A percentile compares a stretch with the other conserved stretches of the same genome.
These are phyloP conservation scores for Thraustochytrium sp. DNA, from an alignment of 352 stramenopile genomes.

Conservation along the genomic window DNA sequence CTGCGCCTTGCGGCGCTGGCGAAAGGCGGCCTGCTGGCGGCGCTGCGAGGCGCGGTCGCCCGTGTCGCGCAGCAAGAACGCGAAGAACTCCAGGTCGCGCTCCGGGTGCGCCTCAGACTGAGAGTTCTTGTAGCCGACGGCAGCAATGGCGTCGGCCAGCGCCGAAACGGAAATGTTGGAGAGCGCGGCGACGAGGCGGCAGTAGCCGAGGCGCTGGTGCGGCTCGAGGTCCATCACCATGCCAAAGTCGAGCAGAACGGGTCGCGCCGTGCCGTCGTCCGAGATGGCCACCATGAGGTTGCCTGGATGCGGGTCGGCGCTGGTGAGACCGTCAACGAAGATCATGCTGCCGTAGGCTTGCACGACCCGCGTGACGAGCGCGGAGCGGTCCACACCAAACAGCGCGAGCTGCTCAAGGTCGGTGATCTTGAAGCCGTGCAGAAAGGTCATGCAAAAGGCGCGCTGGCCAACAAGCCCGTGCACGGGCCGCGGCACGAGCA, in stretches of 20 bases:
- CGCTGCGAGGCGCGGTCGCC: slow-evolving; percentile 43
- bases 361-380: slow-evolving; percentile 31
- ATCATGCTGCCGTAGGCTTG: slow-evolving; percentile 51
- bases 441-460: slow-evolving; percentile 51
- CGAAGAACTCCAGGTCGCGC: slow-evolving; percentile 50
- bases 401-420: slow-evolving; percentile 48
- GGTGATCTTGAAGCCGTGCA: slow-evolving; percentile 55
- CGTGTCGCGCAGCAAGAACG: slow-evolving; percentile 51
- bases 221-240: slow-evolving; percentile 52
- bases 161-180: slow-evolving; percentile 47
- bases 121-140: slow-evolving; percentile 50
- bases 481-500: slow-evolving; percentile 27
- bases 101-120: slow-evolving; percentile 49
- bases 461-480: slow-evolving; percentile 39
- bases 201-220: slow-evolving; percentile 21
- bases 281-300: slow-evolving; percentile 54
- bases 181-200: slow-evolving; percentile 47
- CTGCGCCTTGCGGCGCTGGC: slow-evolving; percentile 44
- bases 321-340: slow-evolving; percentile 65
- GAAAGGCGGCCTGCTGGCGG: background rate
- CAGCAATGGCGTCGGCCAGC: slow-evolving; percentile 51
- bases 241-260: slow-evolving; percentile 57
- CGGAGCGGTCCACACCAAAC: slow-evolving; percentile 27
- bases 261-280: slow-evolving; percentile 14
- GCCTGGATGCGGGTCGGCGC: slow-evolving; percentile 66